Evolutionary conservation across 2,329 filamentous ascomycete species (phyloP).

Genomic region (Trichophaea hybrida): DNA sequence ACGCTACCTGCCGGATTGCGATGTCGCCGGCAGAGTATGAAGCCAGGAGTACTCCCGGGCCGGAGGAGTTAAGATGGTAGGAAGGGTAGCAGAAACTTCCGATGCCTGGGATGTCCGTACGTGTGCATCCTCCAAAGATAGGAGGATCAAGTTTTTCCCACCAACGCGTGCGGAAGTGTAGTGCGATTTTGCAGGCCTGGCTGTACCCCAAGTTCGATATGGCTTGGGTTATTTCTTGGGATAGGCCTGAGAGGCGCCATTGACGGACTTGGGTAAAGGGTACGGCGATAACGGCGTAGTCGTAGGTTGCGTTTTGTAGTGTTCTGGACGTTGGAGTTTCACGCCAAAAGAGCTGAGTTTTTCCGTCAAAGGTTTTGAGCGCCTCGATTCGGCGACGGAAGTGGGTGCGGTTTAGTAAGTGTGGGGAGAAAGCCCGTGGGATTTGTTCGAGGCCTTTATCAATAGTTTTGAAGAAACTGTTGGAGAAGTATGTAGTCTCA

Average conservation of each 20-base stretch:
- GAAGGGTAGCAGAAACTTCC: conserved; percentile 52
- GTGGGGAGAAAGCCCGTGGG: conserved; percentile 46
- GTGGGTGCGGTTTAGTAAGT: not conserved
- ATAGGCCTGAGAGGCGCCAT: conserved; percentile 43
- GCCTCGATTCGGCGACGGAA: conserved; percentile 37
- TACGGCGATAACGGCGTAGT: conserved; percentile 51
- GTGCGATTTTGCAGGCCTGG: conserved; percentile 44
- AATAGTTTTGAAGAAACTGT: conserved; percentile 49
- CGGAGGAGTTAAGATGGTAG: conserved; percentile 50
- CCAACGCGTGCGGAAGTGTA: conserved; percentile 53
- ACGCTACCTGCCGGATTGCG: conserved; percentile 36
- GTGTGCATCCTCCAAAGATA: conserved; percentile 51
- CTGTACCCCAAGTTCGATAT: conserved; percentile 37
- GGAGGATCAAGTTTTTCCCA: conserved; percentile 41
- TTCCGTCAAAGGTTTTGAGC: conserved; percentile 39
- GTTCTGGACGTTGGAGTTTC: conserved; percentile 32
- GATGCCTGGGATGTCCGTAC: conserved; percentile 46
- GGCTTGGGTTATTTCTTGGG: conserved; percentile 35
- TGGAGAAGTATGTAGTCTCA: conserved; percentile 47
- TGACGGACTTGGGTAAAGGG: conserved; percentile 51
- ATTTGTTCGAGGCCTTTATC: conserved; percentile 45
- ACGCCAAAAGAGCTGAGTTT: conserved; percentile 46
- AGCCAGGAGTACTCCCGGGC: conserved; percentile 47
- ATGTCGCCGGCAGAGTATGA: conserved; percentile 41
- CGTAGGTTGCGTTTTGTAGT: conserved; percentile 41